Percentiles rank a stretch among this genome's conserved stretches.
Conservation (phyloP, 1,139 yeast genomes). For the Yamadazyma conglobata region DNA sequence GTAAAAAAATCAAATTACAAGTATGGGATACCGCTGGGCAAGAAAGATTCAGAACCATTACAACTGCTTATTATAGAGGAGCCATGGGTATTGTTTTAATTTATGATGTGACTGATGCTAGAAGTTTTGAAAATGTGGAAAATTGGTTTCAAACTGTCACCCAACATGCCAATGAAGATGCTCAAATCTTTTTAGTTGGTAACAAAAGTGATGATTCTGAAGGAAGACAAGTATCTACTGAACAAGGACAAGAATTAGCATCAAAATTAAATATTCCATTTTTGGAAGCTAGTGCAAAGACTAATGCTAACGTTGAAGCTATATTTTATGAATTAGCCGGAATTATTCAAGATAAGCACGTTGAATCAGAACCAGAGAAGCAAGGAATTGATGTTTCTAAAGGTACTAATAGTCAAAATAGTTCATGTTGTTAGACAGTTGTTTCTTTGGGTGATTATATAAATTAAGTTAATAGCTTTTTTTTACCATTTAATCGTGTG, state of each 20-base stretch:
- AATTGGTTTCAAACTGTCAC: slow-evolving; percentile 94
- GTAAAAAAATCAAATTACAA: slow-evolving; percentile 88
- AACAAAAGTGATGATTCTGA: slow-evolving; percentile 90
- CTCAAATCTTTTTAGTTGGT: slow-evolving; percentile 89
- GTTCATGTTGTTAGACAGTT: slow-evolving; percentile 35
- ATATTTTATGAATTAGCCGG: slow-evolving; percentile 90
- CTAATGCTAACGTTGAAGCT: slow-evolving; percentile 86
- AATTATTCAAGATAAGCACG: slow-evolving; percentile 76
- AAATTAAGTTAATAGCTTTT: too few relatives aligned
- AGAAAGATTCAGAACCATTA: slow-evolving; percentile 95
- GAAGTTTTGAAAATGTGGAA: slow-evolving; percentile 81
- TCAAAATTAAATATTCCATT: slow-evolving; percentile 84
- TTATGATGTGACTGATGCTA: slow-evolving; percentile 93
- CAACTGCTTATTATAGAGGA: slow-evolving; percentile 97
- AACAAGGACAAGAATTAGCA: slow-evolving; percentile 91
- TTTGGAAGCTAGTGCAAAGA: slow-evolving; percentile 94
- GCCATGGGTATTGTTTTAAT: slow-evolving; percentile 97
- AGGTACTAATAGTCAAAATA: slow-evolving; percentile 27
- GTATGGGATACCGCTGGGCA: slow-evolving; percentile 99
- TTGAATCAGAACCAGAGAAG: slow-evolving; percentile 25
- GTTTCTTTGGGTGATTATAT: too few relatives aligned
- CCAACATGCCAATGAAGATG: slow-evolving; percentile 95
- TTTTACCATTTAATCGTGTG: too few relatives aligned
- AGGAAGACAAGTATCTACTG: slow-evolving; percentile 70
- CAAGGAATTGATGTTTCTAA: slow-evolving; percentile 46